Evolutionary conservation across 2,329 filamentous ascomycete species (phyloP), one percentile per base, ranked within the genome.

Genomic region (Cladosporium velox): DNA sequence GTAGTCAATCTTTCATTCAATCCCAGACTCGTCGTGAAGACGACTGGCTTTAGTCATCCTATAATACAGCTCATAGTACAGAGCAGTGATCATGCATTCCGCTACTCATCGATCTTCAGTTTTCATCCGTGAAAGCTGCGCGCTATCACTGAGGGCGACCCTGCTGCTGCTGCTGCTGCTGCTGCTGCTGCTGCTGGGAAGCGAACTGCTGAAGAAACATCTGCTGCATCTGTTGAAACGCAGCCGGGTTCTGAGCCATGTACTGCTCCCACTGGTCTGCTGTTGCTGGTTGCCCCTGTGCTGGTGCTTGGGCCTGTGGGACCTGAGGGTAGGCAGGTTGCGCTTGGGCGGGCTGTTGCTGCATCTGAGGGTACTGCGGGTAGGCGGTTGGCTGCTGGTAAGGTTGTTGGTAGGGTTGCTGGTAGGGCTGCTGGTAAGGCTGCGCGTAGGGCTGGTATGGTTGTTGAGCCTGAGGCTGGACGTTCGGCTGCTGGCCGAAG

Each of bases 351-450:
- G 62, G 57, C 12, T 63, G 60, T 55, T 69, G 66, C 41, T 62
- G 67, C 49, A 64, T 59, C 32, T 70, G 70, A 54, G 67, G 65
- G 52, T 70, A 69, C 52, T 69, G 70, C 32, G 65, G 66, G 65
- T 66, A 71, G 65, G 76, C 74, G 55, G 72, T 72, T 65, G 74
- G 73, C 51, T 68, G 65, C 51, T 55, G 61, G 32, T 54, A 38
- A 51, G 15, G 59, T 35, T 59, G 61, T 14, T 41, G 67, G 34
- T 59, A 66, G 7, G 44, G 41, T 57, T 65, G 65, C 49, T 60
- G 65, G n/a, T 64, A 64, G 21, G 62, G 52, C 30, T 68, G 66
- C 15, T 68, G 68, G 32, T 34, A 61, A 28, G 41, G 8, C 26
- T 59, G 57, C 10, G 18, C 32, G 44, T 62, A 62, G 11, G 59